Conservation (phyloP, 108 stramenopile genomes). For the Fistulifera pelliculosa region DNA sequence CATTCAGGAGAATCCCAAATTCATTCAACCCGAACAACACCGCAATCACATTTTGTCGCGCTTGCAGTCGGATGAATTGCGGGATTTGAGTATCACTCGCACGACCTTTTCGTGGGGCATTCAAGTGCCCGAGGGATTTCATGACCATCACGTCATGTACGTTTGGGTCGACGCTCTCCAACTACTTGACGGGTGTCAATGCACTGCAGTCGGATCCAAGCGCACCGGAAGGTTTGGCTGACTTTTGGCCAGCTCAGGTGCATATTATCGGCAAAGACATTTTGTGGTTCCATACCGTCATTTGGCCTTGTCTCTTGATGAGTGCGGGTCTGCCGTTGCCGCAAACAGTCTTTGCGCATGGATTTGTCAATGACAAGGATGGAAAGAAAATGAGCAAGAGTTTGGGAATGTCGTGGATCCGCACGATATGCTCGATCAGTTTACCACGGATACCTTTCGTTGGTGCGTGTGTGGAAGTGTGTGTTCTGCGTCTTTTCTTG, state of each 20-base stretch:
- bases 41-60: constrained; percentile 74
- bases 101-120: constrained; percentile 98
- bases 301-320: constrained; percentile 98
- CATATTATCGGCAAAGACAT: constrained; percentile 99
- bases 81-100: constrained; percentile 90
- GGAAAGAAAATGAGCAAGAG: constrained; percentile 99
- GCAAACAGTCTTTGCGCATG: constrained; percentile 92
- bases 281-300: constrained; percentile 96
- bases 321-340: constrained; percentile 88
- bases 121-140: constrained; percentile 88
- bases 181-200: constrained; percentile 92
- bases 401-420: constrained; percentile 97
- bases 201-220: constrained; percentile 57
- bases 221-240: constrained; percentile 32
- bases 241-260: constrained; percentile 91
- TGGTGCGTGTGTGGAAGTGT: constrained; percentile 46
- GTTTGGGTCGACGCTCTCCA: constrained; percentile 99
- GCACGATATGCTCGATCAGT: constrained; percentile 82
- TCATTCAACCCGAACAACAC: constrained; percentile 88
- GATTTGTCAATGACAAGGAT: constrained; percentile 93
- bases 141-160: constrained; percentile 94
- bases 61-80: constrained; percentile 69
- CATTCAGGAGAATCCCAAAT: constrained; percentile 82
- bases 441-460: constrained; percentile 90
- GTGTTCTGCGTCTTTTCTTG: too few species aligned